phyloP scores from a whole-genome alignment of 2,329 filamentous ascomycete genomes.

The Tolypocladium pustulatum region DNA sequence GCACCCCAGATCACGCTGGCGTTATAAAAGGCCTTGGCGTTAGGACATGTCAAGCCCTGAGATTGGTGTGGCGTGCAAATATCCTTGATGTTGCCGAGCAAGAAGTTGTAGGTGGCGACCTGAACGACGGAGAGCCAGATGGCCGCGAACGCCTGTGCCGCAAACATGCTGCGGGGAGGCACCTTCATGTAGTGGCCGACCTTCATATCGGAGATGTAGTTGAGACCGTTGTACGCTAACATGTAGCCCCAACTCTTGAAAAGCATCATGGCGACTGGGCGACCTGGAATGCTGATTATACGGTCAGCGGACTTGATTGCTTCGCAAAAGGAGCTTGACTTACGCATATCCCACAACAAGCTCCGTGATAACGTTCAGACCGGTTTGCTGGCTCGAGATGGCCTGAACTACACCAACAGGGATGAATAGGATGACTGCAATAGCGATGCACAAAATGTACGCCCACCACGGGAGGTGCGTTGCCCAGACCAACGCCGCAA shows the following conservation, averaged over 20 bases:
- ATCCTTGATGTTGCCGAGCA: slow-evolving; percentile 34
- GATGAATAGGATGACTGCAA: slow-evolving; percentile 28
- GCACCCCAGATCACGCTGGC: slow-evolving; percentile 51
- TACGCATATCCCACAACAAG: slow-evolving; percentile 37
- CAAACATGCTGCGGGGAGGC: slow-evolving; percentile 38
- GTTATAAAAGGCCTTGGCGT: slow-evolving; percentile 48
- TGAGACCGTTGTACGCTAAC: slow-evolving; percentile 33
- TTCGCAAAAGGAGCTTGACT: neutral
- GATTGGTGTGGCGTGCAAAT: slow-evolving; percentile 38
- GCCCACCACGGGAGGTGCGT: slow-evolving; percentile 35
- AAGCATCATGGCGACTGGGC: slow-evolving; percentile 37
- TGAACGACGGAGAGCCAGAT: slow-evolving; percentile 28
- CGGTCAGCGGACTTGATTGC: neutral
- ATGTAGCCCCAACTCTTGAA: slow-evolving; percentile 39
- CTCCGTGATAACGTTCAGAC: slow-evolving; percentile 37
- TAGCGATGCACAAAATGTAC: slow-evolving; percentile 26
- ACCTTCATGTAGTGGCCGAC: slow-evolving; percentile 45
- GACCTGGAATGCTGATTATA: slow-evolving; percentile 22
- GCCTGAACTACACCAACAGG: slow-evolving; percentile 35
- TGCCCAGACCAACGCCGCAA: slow-evolving; percentile 21
- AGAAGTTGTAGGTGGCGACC: slow-evolving; percentile 26
- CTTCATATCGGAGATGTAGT: slow-evolving; percentile 38
- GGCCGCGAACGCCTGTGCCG: slow-evolving; percentile 28
- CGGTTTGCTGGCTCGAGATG: slow-evolving; percentile 36
- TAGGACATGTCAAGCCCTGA: slow-evolving; percentile 45